Percentiles rank a stretch among this genome's conserved stretches.
Evolutionary conservation across 2,329 filamentous ascomycete genomes (phyloP).

Genomic region (Orbilia oligospora): DNA sequence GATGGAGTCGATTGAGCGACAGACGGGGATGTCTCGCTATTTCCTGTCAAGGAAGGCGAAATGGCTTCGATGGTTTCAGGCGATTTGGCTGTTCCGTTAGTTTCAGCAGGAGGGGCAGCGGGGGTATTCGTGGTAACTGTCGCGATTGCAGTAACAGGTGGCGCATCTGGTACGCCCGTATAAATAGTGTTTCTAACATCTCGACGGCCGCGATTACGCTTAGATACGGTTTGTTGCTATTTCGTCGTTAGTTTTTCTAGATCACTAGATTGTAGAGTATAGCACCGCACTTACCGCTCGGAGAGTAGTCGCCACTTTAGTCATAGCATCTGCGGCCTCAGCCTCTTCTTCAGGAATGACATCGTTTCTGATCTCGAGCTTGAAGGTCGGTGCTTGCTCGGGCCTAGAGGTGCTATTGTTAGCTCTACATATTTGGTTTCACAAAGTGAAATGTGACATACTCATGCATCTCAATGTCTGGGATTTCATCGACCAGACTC

Average conservation of each 20-base stretch:
- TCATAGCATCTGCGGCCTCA: conserved; percentile 79
- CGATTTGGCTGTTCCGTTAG: conserved; percentile 50
- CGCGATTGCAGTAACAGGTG: conserved; percentile 64
- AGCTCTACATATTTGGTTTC: conserved; percentile 43
- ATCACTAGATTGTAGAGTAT: not conserved
- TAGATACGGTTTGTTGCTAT: conserved; percentile 76
- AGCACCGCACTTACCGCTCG: conserved; percentile 70
- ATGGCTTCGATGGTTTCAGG: conserved; percentile 25
- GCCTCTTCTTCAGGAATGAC: conserved; percentile 84
- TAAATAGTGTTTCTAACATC: conserved; percentile 82
- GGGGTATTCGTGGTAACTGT: conserved; percentile 1
- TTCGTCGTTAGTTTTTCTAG: conserved; percentile 14
- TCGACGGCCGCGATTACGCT: conserved; percentile 87
- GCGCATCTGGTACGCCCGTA: conserved; percentile 79
- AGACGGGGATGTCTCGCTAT: conserved; percentile 37
- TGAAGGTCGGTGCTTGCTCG: conserved; percentile 73
- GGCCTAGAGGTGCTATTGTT: conserved; percentile 62
- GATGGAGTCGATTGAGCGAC: conserved; percentile 35
- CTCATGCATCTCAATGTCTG: conserved; percentile 64
- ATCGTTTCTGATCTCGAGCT: conserved; percentile 82
- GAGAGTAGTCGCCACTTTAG: conserved; percentile 81
- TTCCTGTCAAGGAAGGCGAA: conserved; percentile 42
- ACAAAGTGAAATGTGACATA: conserved; percentile 34
- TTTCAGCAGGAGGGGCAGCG: conserved; percentile 57
- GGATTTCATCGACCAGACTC: conserved; percentile 68